Conservation (phyloP, 495 filamentous ascomycete species). For the Hypoxylon rickii region DNA sequence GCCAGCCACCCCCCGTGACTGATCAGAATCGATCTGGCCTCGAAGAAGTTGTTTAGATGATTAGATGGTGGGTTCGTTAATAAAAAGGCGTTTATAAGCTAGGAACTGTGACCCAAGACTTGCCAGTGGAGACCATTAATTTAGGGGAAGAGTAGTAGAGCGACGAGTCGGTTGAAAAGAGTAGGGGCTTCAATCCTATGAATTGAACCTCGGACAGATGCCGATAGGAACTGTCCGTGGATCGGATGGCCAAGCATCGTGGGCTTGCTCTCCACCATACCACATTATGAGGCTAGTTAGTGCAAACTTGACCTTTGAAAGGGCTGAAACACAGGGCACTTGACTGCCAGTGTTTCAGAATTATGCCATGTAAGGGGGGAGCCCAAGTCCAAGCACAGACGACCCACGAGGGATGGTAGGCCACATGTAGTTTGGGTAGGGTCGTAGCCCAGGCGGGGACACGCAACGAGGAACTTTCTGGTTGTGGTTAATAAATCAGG, state of each 20-base stretch:
- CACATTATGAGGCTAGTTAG: neutral
- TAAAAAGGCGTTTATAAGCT: neutral
- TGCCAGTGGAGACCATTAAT: constrained; percentile 1
- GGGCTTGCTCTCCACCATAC: neutral
- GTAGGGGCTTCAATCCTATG: constrained; percentile 7
- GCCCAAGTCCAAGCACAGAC: constrained; percentile 16
- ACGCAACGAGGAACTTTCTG: constrained; percentile 23
- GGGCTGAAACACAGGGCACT: constrained; percentile 35
- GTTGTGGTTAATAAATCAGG: constrained; percentile 20
- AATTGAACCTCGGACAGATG: constrained; percentile 4
- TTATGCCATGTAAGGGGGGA: constrained; percentile 9
- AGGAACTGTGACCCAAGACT: neutral
- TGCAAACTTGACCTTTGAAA: constrained; percentile 13
- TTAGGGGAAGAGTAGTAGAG: constrained; percentile 3
- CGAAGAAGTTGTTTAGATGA: neutral
- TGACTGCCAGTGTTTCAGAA: constrained; percentile 33
- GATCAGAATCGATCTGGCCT: constrained; percentile 19
- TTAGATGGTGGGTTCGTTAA: neutral
- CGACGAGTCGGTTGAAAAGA: neutral
- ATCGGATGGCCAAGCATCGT: constrained; percentile 12
- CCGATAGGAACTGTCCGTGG: constrained; percentile 11
- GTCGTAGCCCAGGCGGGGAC: constrained; percentile 25
- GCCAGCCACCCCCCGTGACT: constrained; percentile 11
- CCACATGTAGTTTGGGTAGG: constrained; percentile 14
- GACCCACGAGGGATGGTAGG: constrained; percentile 26